These are phyloP conservation scores for Claviceps sp. DNA, from an alignment of 2,329 filamentous ascomycete species.

Conservation along the genomic window DNA sequence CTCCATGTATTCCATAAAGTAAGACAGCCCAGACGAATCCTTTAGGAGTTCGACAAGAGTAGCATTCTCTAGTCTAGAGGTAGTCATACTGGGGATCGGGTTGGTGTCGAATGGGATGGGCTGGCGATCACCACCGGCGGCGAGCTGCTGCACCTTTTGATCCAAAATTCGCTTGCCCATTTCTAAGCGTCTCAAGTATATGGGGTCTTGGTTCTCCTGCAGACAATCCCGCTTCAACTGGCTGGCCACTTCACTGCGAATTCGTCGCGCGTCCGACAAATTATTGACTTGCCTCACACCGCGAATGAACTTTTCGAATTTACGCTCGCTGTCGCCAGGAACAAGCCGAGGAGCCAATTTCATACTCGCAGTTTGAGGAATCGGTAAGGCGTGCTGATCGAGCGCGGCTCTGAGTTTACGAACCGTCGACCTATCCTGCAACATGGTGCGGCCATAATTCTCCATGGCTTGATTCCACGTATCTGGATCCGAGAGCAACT, in stretches of 20 bases:
- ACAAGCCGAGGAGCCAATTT: constrained; percentile 64
- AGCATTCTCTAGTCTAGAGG: constrained; percentile 59
- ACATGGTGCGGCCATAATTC: constrained; percentile 68
- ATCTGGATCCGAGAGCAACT: constrained; percentile 77
- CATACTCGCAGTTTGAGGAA: constrained; percentile 50
- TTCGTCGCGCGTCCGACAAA: constrained; percentile 80
- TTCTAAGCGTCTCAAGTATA: constrained; percentile 80
- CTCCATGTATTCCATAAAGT: constrained; percentile 99
- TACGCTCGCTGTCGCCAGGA: constrained; percentile 75
- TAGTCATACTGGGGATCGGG: constrained; percentile 16
- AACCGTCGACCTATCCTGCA: constrained; percentile 93
- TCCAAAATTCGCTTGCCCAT: constrained; percentile 85
- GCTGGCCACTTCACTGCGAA: constrained; percentile 82
- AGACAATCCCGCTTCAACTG: constrained; percentile 77
- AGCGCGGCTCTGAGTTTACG: constrained; percentile 80
- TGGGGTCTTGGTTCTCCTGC: constrained; percentile 65
- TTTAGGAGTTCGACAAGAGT: constrained; percentile 76
- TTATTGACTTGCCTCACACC: constrained; percentile 81
- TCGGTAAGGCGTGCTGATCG: constrained; percentile 84
- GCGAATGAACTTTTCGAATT: constrained; percentile 88
- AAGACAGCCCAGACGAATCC: constrained; percentile 81
- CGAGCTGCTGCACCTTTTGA: constrained; percentile 73
- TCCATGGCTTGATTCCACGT: constrained; percentile 97
- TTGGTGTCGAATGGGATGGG: constrained; percentile 13
- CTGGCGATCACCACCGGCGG: constrained; percentile 46